Conservation (phyloP, 2,329 filamentous ascomycete species). For the Fusarium sp. region DNA sequence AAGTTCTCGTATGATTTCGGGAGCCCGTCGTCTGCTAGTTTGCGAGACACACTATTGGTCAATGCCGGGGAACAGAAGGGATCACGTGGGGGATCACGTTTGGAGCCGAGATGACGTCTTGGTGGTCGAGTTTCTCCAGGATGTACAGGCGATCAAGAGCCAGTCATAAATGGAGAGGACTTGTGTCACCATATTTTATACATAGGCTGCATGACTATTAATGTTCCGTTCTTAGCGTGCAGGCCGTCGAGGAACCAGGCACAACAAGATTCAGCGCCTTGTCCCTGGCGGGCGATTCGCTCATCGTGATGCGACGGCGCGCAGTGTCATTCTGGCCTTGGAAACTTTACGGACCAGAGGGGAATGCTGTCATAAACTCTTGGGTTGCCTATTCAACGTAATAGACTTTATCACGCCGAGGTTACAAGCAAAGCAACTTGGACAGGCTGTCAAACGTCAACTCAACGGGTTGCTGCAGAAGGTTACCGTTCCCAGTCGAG, state of each 20-base stretch:
- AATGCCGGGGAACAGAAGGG: conserved; percentile 30
- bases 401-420: conserved; percentile 12
- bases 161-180: neutral
- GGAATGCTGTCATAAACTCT: conserved; percentile 31
- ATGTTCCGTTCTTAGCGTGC: neutral
- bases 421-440: neutral
- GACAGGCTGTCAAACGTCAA: conserved; percentile 29
- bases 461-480: conserved; percentile 31
- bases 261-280: neutral
- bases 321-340: conserved; percentile 22
- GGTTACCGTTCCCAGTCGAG: conserved; percentile 18
- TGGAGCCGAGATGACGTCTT: conserved; percentile 31
- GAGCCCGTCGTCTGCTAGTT: conserved; percentile 29
- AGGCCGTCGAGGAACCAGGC: conserved; percentile 14
- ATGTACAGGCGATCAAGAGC: neutral
- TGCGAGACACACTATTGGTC: conserved; percentile 43
- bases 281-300: conserved; percentile 32
- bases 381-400: conserved; percentile 19
- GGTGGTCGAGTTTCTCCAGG: neutral
- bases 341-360: conserved; percentile 15
- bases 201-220: neutral
- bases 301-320: conserved; percentile 29
- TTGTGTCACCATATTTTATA: neutral
- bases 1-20: conserved; percentile 50
- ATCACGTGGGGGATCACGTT: conserved; percentile 36